Percentiles rank a stretch among this genome's conserved stretches.
Evolutionary conservation across 305 asterid genomes (phyloP).

Genomic region (Solanum hybrid): DNA sequence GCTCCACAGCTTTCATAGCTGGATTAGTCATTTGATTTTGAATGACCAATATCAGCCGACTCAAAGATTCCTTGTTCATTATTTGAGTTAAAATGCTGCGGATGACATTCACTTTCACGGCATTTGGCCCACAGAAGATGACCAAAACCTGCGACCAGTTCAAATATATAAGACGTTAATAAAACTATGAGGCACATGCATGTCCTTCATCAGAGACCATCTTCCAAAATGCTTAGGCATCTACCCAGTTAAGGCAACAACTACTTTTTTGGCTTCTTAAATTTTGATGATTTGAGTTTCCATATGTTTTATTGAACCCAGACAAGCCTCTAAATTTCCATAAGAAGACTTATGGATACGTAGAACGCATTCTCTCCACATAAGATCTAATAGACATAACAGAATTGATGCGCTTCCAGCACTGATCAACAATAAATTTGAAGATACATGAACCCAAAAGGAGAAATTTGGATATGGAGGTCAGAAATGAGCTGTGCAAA

Average conservation of each 20-base stretch:
- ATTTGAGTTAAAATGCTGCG: slow-evolving; percentile 42
- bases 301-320: neutral
- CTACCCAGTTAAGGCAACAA: neutral
- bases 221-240: neutral
- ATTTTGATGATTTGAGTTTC: neutral
- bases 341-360: neutral
- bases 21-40: slow-evolving; percentile 61
- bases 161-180: neutral
- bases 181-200: neutral
- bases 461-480: neutral
- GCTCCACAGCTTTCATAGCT: slow-evolving; percentile 58
- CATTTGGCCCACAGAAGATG: slow-evolving; percentile 41
- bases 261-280: neutral
- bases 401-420: neutral
- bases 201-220: neutral
- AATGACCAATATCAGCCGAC: slow-evolving; percentile 53
- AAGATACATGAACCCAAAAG: neutral
- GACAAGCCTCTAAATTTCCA: neutral
- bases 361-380: neutral
- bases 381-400: neutral
- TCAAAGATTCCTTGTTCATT: slow-evolving; percentile 40
- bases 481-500: neutral
- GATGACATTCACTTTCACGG: slow-evolving; percentile 44
- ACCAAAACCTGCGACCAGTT: slow-evolving; percentile 48
- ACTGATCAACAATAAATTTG: neutral